These are phyloP conservation scores for Ophiocordyceps australis DNA, from an alignment of 2,329 filamentous ascomycete species.

Conservation along the genomic window DNA sequence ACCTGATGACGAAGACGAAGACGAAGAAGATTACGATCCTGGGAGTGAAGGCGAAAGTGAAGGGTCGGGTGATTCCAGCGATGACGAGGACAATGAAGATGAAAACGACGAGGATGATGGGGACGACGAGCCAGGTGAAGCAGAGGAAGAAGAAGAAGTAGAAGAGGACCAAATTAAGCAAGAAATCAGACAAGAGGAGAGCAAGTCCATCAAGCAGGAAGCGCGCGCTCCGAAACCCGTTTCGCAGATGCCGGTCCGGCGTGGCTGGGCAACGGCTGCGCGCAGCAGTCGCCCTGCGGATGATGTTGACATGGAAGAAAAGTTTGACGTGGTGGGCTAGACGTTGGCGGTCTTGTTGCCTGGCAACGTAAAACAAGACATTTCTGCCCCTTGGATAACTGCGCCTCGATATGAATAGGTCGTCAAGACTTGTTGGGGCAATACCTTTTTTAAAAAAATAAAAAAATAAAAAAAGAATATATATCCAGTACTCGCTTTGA, in stretches of 20 bases:
- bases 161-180: constrained; percentile 5
- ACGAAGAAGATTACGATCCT: constrained; percentile 50
- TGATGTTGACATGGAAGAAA: constrained; percentile 13
- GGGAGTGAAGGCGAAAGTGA: constrained; percentile 41
- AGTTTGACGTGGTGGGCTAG: constrained; percentile 12
- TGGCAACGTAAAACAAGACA: no score
- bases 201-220: constrained; percentile 3
- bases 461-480: no score
- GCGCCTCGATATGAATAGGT: no score
- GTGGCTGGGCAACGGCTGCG: constrained; percentile 14
- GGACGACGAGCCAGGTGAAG: constrained; percentile 20
- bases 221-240: constrained; percentile 1
- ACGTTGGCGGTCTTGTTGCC: no score
- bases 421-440: no score
- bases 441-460: no score
- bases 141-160: constrained; percentile 12
- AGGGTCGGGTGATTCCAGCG: constrained; percentile 30
- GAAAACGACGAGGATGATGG: constrained; percentile 23
- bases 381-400: no score
- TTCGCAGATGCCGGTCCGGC: constrained; percentile 7
- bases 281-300: constrained; percentile 7
- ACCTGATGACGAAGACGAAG: constrained; percentile 43
- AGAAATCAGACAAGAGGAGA: constrained; percentile 5
- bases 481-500: no score
- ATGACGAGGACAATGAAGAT: constrained; percentile 34